Evolutionary conservation across 2,329 filamentous ascomycete species (phyloP), one percentile per base, ranked within the genome.

Genomic region (Raffaelea albimanens): DNA sequence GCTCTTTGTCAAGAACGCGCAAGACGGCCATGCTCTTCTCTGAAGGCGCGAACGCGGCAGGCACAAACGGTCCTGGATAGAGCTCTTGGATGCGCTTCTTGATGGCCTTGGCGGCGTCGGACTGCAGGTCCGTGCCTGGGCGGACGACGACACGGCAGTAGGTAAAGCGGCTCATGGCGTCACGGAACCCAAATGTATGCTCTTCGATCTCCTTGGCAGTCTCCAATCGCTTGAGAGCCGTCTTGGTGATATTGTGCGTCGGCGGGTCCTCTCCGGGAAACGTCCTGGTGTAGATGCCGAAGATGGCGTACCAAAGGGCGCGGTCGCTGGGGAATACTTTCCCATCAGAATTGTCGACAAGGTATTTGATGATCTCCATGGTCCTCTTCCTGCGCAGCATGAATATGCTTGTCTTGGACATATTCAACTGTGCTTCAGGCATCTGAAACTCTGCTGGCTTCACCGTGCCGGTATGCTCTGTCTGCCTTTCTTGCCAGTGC

Each of bases 261-360:
- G 68, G 75, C 21, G 66, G 62, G 4, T 63, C 58, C 38, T 71
- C 61, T 31, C 59, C 60, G 2, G 59, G 55, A 40, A 70, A 72
- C 8, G 60, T 58, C n/a, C 61, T 60, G 10, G 62, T 57, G 68
- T 74, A 80, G 8, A 70, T 58, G 10, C 63, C 63, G 14, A 67
- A 62, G 4, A 76, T 56, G 2, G 70, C 69, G 48, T 70, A 67
- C 62, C 72, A 76, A 4, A 79, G 58, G 3, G 71, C 63, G 38
- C 68, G 65, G 21, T 72, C 72, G 16, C 72, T 71, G 2, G 76
- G 72, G 40, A 79, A 72, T 1, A 72, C 70, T n/a, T n/a, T 29
- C 0, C 75, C 75, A 2, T 57, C 57, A 40, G 65, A 69, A 22
- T 59, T 57, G 38, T 63, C 58, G 13, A 74, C 58, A 10, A 73